Percentiles rank a stretch among this genome's conserved stretches.
Evolutionary conservation across 306 rosid species (phyloP).

Genomic region (Vachellia collinsii): DNA sequence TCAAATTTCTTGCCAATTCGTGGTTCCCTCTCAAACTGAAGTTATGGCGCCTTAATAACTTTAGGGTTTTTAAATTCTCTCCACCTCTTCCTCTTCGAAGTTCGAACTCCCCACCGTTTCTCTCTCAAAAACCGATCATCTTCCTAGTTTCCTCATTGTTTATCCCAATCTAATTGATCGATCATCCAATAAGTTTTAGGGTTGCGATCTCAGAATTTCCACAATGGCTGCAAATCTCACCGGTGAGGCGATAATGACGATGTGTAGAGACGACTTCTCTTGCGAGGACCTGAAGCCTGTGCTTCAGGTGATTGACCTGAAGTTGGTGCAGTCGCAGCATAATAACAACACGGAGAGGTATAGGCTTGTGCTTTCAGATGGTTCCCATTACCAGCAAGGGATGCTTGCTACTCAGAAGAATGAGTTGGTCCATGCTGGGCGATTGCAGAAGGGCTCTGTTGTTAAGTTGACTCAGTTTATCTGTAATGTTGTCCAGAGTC

Average conservation of each 20-base stretch:
- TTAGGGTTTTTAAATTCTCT: slow-evolving; percentile 58
- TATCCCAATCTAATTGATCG: not conserved
- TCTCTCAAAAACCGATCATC: not conserved
- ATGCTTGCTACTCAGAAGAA: slow-evolving; percentile 78
- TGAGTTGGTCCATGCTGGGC: slow-evolving; percentile 49
- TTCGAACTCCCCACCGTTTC: not conserved
- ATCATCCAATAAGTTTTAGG: not conserved
- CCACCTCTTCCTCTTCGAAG: slow-evolving; percentile 10
- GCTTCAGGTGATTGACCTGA: slow-evolving; percentile 70
- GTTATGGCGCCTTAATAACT: slow-evolving; percentile 41
- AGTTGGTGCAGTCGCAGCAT: slow-evolving; percentile 53
- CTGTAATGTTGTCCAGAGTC: slow-evolving; percentile 64
- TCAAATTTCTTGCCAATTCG: slow-evolving; percentile 5
- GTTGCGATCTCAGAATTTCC: slow-evolving; percentile 9
- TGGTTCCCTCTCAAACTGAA: slow-evolving; percentile 51
- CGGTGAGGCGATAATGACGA: slow-evolving; percentile 55
- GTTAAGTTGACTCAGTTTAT: slow-evolving; percentile 53
- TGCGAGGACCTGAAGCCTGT: slow-evolving; percentile 55
- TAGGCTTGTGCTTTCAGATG: slow-evolving; percentile 71
- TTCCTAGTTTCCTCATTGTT: not conserved
- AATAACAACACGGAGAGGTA: slow-evolving; percentile 53
- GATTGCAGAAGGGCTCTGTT: slow-evolving; percentile 70
- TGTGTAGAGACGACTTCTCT: slow-evolving; percentile 43
- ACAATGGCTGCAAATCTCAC: slow-evolving; percentile 58
- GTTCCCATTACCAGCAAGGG: slow-evolving; percentile 65